Conservation (phyloP, 441 rosid species). For the Gossypium trilobum region DNA sequence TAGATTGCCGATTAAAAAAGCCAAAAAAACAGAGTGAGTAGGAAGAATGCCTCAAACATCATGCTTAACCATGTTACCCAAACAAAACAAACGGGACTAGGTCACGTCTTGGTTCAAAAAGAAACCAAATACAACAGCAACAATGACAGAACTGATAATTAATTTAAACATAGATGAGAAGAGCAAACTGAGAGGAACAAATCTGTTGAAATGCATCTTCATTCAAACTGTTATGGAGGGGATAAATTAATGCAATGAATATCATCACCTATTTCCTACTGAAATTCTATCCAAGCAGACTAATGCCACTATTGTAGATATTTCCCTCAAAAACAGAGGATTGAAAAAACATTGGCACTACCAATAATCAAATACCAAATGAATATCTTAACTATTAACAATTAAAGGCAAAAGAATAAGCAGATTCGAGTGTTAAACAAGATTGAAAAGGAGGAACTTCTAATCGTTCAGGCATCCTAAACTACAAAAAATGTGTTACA, state of each 20-base stretch:
- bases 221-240: not conserved
- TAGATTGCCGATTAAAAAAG: not conserved
- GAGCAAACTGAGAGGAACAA: not conserved
- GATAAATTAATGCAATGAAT: not conserved
- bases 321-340: slow-evolving; percentile 2
- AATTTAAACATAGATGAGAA: not conserved
- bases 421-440: not conserved
- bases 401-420: not conserved
- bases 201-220: not conserved
- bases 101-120: not conserved
- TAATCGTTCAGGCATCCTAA: slow-evolving; percentile 12
- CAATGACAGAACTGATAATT: not conserved
- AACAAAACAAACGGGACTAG: not conserved
- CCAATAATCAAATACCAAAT: not conserved
- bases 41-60: not conserved
- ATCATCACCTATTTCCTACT: not conserved
- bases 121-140: not conserved
- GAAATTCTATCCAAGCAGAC: not conserved
- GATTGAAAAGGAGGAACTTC: not conserved
- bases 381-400: not conserved
- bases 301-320: not conserved
- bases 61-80: not conserved
- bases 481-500: slow-evolving; percentile 5
- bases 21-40: not conserved
- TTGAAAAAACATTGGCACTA: not conserved